Evolutionary conservation across 139 green algal genomes (phyloP).

Genomic region (Auxenochlorella pyrenoidosa): DNA sequence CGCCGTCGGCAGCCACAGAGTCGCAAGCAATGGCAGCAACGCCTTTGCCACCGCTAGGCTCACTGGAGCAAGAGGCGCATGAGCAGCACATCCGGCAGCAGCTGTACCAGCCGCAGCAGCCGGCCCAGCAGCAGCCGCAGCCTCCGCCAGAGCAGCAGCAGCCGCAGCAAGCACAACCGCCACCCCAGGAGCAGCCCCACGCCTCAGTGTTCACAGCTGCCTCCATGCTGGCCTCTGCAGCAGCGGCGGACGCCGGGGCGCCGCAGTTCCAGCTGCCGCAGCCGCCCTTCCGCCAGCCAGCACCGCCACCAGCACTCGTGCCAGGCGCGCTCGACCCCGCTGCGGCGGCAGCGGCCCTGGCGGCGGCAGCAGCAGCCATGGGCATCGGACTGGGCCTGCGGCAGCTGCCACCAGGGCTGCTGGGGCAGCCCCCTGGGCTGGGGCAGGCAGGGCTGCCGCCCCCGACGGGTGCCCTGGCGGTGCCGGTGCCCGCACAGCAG

Average conservation of each 20-base stretch:
- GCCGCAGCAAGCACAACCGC: not conserved
- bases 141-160: slow-evolving; percentile 1
- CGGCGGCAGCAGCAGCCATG: not conserved
- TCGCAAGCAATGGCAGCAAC: not conserved
- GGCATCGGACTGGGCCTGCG: too few relatives aligned
- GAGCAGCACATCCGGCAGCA: not conserved
- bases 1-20: not conserved
- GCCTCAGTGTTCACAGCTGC: not conserved
- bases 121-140: not conserved
- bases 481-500: not conserved
- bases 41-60: not conserved
- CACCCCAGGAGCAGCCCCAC: not conserved
- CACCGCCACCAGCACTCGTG: not conserved
- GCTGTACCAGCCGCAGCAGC: not conserved
- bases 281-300: not conserved
- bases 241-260: not conserved
- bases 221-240: not conserved
- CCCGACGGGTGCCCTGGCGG: too few relatives aligned
- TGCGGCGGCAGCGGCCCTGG: not conserved
- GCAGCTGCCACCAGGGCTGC: too few relatives aligned
- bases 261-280: not conserved
- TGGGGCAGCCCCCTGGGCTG: too few relatives aligned
- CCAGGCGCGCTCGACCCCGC: not conserved
- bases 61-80: not conserved
- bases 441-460: too few relatives aligned